These are phyloP conservation scores for Neofusicoccum umdonicola DNA, from an alignment of 2,329 filamentous ascomycete species.

Conservation along the genomic window DNA sequence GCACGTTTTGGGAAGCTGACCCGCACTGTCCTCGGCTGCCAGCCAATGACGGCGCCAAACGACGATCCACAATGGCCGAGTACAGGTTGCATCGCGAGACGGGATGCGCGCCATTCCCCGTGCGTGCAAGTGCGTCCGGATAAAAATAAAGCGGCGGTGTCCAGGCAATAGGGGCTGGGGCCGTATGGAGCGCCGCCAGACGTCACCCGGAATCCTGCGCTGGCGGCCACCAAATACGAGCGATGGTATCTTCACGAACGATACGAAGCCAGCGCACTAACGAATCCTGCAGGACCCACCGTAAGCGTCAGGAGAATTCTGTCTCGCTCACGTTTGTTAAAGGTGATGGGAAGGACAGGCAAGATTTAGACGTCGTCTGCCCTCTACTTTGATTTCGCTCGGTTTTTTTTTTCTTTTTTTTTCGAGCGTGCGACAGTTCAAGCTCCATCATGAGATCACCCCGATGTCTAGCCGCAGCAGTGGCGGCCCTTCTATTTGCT, in stretches of 20 bases:
- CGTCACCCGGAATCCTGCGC: background rate
- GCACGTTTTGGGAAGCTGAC: background rate
- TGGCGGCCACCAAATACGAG: background rate
- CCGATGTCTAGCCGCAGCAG: background rate
- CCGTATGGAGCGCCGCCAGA: background rate
- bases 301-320: background rate
- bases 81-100: background rate
- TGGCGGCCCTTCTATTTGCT: background rate
- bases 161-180: background rate
- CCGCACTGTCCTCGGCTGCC: background rate
- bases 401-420: too few species aligned
- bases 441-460: background rate
- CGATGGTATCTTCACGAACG: background rate
- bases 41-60: background rate
- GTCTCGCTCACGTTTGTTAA: background rate
- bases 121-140: background rate
- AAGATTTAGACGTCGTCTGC: too few species aligned
- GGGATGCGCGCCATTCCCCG: background rate
- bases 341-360: background rate
- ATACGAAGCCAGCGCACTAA: background rate
- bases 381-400: too few species aligned
- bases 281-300: slow-evolving; percentile 9
- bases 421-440: background rate
- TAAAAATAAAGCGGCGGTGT: background rate
- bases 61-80: background rate